Conservation (phyloP, 768 basidiomycete species). For the Trametes sanguinea region DNA sequence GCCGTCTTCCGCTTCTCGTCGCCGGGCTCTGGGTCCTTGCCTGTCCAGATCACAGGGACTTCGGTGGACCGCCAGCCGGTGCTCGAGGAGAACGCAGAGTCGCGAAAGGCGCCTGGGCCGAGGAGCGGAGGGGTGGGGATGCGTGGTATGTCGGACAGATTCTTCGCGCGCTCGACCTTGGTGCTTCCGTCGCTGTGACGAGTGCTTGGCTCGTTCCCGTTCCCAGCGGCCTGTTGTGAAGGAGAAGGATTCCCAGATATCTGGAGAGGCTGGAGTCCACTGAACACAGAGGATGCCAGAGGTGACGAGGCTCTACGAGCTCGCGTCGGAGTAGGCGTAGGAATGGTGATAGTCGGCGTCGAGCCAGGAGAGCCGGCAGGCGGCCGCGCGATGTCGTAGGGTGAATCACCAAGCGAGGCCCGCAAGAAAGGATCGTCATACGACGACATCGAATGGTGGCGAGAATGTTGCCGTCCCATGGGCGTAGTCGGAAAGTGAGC, state of each 20-base stretch:
- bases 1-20: slow-evolving; percentile 11
- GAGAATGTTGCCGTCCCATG: slow-evolving; percentile 1
- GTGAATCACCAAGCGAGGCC: slow-evolving; percentile 7
- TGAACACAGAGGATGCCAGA: slow-evolving; percentile 1
- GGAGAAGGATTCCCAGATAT: background rate
- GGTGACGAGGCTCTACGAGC: slow-evolving; percentile 16
- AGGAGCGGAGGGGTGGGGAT: slow-evolving; percentile 47
- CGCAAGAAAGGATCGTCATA: slow-evolving; percentile 16
- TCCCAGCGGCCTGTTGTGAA: background rate
- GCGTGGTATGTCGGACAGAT: slow-evolving; percentile 22
- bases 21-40: slow-evolving; percentile 37
- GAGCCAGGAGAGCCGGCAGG: slow-evolving; percentile 15
- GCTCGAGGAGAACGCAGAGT: slow-evolving; percentile 60
- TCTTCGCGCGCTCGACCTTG: slow-evolving; percentile 1
- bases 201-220: background rate
- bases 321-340: background rate
- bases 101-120: slow-evolving; percentile 61
- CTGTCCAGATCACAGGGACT: slow-evolving; percentile 66
- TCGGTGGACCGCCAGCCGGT: slow-evolving; percentile 47
- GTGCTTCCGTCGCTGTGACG: slow-evolving; percentile 5
- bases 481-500: slow-evolving; percentile 5
- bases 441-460: slow-evolving; percentile 15
- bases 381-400: slow-evolving; percentile 19
- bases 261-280: slow-evolving; percentile 2
- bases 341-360: background rate